phyloP scores from a whole-genome alignment of 2,329 filamentous ascomycete genomes.

The Drechslerella dactyloides region DNA sequence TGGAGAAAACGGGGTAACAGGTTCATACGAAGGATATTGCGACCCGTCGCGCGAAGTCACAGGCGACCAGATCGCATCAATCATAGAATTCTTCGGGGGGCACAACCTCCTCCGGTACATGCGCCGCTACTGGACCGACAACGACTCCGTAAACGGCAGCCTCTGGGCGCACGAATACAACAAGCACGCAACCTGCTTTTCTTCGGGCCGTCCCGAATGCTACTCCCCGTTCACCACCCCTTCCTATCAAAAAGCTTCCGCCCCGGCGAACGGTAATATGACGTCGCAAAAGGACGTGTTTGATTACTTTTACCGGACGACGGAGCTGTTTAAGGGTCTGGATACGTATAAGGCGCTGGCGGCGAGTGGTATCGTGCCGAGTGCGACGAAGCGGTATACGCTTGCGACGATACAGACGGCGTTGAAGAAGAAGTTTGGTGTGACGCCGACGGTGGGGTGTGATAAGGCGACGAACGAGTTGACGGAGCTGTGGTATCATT shows the following conservation, averaged over 20 bases:
- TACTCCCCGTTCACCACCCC: constrained; percentile 63
- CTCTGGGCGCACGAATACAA: constrained; percentile 76
- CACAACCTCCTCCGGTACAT: constrained; percentile 65
- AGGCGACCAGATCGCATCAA: constrained; percentile 63
- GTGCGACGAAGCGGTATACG: constrained; percentile 57
- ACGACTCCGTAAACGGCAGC: constrained; percentile 63
- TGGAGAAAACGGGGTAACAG: too few species aligned
- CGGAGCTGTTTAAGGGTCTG: constrained; percentile 70
- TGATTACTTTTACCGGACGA: constrained; percentile 72
- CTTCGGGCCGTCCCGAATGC: constrained; percentile 70
- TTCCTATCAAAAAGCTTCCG: background rate
- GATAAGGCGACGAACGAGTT: constrained; percentile 58
- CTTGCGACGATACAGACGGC: constrained; percentile 55
- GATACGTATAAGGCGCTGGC: constrained; percentile 70
- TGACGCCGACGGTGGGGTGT: constrained; percentile 67
- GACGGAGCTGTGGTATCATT: constrained; percentile 69
- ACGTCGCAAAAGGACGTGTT: constrained; percentile 68
- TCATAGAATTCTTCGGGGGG: constrained; percentile 63
- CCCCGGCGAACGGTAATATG: constrained; percentile 67
- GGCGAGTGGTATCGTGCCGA: constrained; percentile 70
- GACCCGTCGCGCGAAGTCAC: constrained; percentile 64
- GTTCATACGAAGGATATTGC: constrained; percentile 65
- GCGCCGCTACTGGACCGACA: constrained; percentile 68
- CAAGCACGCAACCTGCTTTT: constrained; percentile 76
- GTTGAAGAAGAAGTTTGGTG: constrained; percentile 61